phyloP scores from a whole-genome alignment of 169 alveolate genomes.

The Eimeria acervulina region DNA sequence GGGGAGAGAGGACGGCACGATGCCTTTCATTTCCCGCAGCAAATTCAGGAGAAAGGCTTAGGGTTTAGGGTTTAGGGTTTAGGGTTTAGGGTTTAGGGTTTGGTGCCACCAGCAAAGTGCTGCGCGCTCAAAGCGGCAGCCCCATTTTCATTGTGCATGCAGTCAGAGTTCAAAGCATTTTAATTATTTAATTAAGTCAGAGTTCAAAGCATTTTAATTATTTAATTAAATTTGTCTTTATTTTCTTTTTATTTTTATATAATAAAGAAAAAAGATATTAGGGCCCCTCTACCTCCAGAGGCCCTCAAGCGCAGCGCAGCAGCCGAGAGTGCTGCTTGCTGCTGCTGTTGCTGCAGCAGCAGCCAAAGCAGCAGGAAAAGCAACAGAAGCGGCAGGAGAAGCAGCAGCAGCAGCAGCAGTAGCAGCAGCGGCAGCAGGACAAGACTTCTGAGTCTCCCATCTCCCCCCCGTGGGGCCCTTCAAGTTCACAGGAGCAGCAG shows the following conservation, averaged over 20 bases:
- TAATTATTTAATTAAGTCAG: no score
- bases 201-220: no score
- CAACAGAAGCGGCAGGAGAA: constrained; percentile 1
- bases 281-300: no score
- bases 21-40: constrained; percentile 2
- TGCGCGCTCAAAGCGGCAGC: background rate
- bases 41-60: background rate
- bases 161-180: background rate
- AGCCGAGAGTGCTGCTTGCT: background rate
- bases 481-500: no score
- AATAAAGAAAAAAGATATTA: no score
- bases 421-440: background rate
- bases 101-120: background rate
- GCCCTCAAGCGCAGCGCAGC: no score
- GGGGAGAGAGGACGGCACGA: background rate
- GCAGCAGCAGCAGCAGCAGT: constrained; percentile 18
- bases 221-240: no score
- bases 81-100: constrained; percentile 10
- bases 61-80: constrained; percentile 20
- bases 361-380: background rate
- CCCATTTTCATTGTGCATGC: background rate
- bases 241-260: no score
- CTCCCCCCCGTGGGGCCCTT: no score
- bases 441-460: no score
- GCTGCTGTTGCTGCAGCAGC: constrained; percentile 9